Evolutionary conservation across 2,329 filamentous ascomycete genomes (phyloP), one percentile per base, ranked within the genome.

Genomic region (Botrytis tulipae): DNA sequence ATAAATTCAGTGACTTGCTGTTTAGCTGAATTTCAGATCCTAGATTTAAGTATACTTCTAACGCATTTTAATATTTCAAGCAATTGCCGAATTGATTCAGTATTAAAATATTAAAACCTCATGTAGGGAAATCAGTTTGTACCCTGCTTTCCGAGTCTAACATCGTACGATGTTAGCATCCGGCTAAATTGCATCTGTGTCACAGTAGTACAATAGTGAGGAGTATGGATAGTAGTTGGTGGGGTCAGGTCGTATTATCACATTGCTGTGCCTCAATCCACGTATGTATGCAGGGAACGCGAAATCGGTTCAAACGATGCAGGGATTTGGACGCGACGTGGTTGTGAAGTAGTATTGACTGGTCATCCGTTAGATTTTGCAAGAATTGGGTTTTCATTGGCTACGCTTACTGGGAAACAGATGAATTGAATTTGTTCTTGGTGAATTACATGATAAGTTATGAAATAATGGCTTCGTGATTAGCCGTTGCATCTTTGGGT

Each of bases 261-360:
- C 40, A 66, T 48, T 66, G 62, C 62, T 66, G 62, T 66, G 42
- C 42, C 62, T 48, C 42, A 66, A 66, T 48, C 29, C 62, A 35
- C 29, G 29, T 35, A 66, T 46, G 29, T 35, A 66, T 46, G 42
- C 63, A 32, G 46, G 44, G 46, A 16, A 48, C 35, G 63, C 22
- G 44, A 37, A 48, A 35, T 32, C n/a, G 44, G 29, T 48, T 10
- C 29, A 48, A 35, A 66, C 25, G 44, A 66, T 37, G 10, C 63
- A 46, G 12, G 44, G 29, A 0, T n/a, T 48, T 48, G 20, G 14
- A 51, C 22, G 44, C 16, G 44, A 66, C 4, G 44, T 37, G 42
- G 8, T 48, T 18, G 29, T 42, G 32, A 14, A 32, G 29, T 66
- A 29, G 44, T 48, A 66, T 37, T 66, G 29, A 35, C 20, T 10